These are phyloP conservation scores for Scutellaria galericulata DNA, from an alignment of 257 asterid species.

Conservation along the genomic window DNA sequence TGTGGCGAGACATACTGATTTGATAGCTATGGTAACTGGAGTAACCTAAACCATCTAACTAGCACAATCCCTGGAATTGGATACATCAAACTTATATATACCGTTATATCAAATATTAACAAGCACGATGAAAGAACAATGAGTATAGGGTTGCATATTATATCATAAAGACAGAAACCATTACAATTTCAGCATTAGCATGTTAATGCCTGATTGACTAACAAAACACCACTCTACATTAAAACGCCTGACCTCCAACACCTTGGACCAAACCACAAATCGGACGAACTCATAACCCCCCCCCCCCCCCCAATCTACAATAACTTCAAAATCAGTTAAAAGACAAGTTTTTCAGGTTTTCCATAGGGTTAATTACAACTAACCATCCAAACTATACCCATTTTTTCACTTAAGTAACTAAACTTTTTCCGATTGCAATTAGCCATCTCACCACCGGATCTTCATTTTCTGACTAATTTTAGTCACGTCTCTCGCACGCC, in stretches of 20 bases:
- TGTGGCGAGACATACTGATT: no score
- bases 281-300: no score
- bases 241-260: not conserved
- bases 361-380: no score
- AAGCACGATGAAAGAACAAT: not conserved
- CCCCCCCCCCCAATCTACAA: no score
- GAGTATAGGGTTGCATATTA: not conserved
- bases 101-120: not conserved
- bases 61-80: not conserved
- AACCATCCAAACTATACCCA: no score
- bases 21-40: not conserved
- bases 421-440: no score
- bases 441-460: no score
- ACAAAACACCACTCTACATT: conserved; percentile 1
- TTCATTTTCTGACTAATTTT: no score
- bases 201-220: not conserved
- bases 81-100: not conserved
- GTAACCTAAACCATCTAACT: not conserved
- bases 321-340: no score
- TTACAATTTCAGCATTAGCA: not conserved
- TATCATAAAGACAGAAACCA: not conserved
- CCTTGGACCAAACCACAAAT: not conserved
- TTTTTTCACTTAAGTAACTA: no score
- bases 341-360: no score
- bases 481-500: no score